phyloP scores from a whole-genome alignment of 768 basidiomycete genomes.

The Tricholomella constricta region DNA sequence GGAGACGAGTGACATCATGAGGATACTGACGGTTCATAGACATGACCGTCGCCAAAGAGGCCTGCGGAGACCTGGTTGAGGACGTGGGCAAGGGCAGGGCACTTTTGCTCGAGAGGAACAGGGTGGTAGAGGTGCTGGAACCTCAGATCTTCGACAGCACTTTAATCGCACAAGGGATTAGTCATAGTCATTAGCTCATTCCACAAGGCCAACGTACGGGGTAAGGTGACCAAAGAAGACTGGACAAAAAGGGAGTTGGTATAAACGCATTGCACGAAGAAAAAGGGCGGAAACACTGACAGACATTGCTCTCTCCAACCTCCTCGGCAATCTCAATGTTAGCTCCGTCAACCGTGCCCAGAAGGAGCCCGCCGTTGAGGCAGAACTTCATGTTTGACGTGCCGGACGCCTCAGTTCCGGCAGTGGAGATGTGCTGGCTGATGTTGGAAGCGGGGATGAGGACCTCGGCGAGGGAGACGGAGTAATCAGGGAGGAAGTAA shows the following conservation, averaged over 20 bases:
- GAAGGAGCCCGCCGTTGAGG: slow-evolving; percentile 84
- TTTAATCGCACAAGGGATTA: slow-evolving; percentile 14
- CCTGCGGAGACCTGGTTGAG: slow-evolving; percentile 76
- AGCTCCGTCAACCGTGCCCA: slow-evolving; percentile 93
- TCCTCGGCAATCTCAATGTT: slow-evolving; percentile 98
- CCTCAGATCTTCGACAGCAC: slow-evolving; percentile 82
- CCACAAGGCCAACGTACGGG: slow-evolving; percentile 39
- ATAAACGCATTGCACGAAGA: not conserved
- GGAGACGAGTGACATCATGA: slow-evolving; percentile 14
- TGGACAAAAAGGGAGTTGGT: slow-evolving; percentile 23
- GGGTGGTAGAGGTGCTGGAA: slow-evolving; percentile 87
- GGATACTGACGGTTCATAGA: slow-evolving; percentile 83
- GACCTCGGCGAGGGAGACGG: slow-evolving; percentile 79
- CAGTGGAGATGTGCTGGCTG: slow-evolving; percentile 96
- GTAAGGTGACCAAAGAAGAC: slow-evolving; percentile 93
- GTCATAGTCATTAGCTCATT: not conserved
- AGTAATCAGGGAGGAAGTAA: slow-evolving; percentile 97
- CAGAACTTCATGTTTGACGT: slow-evolving; percentile 91
- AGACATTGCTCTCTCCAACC: slow-evolving; percentile 88
- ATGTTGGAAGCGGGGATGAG: slow-evolving; percentile 93
- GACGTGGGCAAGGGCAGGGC: slow-evolving; percentile 78
- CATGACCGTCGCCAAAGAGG: slow-evolving; percentile 73
- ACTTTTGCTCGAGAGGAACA: slow-evolving; percentile 78
- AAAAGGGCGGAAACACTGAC: slow-evolving; percentile 47
- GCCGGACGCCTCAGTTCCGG: slow-evolving; percentile 88